Base-by-base conservation (phyloP, 2,329 filamentous ascomycete species). In the Elsinoe fawcettii region DNA sequence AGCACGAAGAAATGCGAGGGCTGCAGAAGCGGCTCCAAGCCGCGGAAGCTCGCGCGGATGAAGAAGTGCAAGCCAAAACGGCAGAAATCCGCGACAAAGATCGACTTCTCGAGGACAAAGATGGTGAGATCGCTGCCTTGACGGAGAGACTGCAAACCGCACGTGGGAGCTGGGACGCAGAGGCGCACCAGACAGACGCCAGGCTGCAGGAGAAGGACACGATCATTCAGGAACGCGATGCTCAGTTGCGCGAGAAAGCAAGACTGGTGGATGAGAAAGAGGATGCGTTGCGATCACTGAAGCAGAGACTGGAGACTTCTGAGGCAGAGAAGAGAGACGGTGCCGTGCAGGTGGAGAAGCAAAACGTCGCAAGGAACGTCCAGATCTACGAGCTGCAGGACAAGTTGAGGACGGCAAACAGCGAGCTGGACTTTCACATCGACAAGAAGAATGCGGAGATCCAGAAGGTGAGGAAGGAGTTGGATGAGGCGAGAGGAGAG, bases 191-290 rank as follows among this genome's bases (percentile, higher is more conserved):
- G 59, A 70, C 67, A 11, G 70, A 72, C 58, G 63, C 66, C 14
- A 66, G 68, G 12, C 53, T 72, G 51, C 66, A 69, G 47, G 69
- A 69, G 56, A 72, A 72, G 61, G 69, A 71, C 46, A 57, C 58
- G n/a, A 36, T 65, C 6, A 80, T 95, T 11, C 81, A 81, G 34
- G 88, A 95, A 64, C 75, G 92, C 5, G 87, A 95, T 69, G 81
- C 83, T 3, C 84, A 89, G 7, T 69, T 92, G 11, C 81, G 87
- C 41, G 85, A 89, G 61, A 92, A 90, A 67, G 86, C 92, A 58
- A 82, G 84, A 2, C 68, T 82, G 1, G 79, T 95, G 36, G 84
- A 86, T 51, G 82, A 90, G 61, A 83, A 83, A 18, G 87, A 93
- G 53, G 87, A 91, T 60, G 84, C 89, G 63, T 74, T 90, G 11